Evolutionary conservation across 768 basidiomycete genomes (phyloP).

Genomic region (Boletus huronensis): DNA sequence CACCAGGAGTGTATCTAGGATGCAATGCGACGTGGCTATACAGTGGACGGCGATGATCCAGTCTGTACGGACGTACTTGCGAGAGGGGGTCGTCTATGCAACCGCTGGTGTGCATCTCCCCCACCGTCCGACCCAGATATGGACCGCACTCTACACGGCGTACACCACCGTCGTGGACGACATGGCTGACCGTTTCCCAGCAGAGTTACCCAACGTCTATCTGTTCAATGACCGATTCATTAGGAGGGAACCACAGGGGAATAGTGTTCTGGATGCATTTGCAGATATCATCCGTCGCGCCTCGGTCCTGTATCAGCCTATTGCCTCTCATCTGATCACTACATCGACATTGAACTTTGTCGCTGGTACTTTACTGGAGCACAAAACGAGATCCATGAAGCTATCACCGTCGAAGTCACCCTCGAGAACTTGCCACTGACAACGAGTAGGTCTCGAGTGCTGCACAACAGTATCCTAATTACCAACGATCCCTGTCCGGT

Average conservation of each 20-base stretch:
- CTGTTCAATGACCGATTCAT: conserved; percentile 37
- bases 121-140: conserved; percentile 9
- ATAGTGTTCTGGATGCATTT: conserved; percentile 32
- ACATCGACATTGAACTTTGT: conserved; percentile 36
- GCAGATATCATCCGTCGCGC: conserved; percentile 33
- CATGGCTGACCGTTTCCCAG: conserved; percentile 20
- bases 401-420: neutral
- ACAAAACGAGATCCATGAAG: conserved; percentile 25
- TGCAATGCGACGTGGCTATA: neutral
- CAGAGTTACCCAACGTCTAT: conserved; percentile 21
- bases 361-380: conserved; percentile 28
- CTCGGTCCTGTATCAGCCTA: conserved; percentile 24
- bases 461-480: neutral
- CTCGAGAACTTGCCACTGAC: neutral
- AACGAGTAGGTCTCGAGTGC: neutral
- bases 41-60: neutral
- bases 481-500: neutral
- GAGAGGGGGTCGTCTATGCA: conserved; percentile 28
- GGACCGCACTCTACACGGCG: conserved; percentile 28
- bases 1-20: neutral
- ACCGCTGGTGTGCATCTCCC: conserved; percentile 17
- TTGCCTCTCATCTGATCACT: conserved; percentile 35
- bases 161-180: conserved; percentile 38
- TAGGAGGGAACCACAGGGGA: conserved; percentile 24
- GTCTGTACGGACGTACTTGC: conserved; percentile 28